Evolutionary conservation across 768 basidiomycete species (phyloP), one percentile per base, ranked within the genome.

Genomic region (Russula dissimulans): DNA sequence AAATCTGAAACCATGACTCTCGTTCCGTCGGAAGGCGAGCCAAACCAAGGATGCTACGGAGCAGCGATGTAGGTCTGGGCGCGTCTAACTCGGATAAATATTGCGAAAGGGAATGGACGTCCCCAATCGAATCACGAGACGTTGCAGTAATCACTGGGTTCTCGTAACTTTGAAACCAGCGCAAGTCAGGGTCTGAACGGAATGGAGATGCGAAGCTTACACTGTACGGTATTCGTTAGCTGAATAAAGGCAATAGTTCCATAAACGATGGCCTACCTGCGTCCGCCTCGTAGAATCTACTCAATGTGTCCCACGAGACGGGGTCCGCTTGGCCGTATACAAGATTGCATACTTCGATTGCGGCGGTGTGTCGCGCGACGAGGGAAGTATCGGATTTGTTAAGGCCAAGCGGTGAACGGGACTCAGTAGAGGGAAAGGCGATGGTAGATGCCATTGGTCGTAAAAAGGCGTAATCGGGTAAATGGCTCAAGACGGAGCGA

Each of bases 81-180:
- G 87, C 75, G 68, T 89, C 82, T 34, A 91, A 69, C 5, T 77
- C 72, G 58, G 82, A 81, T 43, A 87, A 72, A 39, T 81, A 81
- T 26, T 78, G 79, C 8, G 85, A 81, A 49, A 89, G 75, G 31
- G 76, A 70, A 66, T 87, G 81, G 18, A 91, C 84, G 66, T 90
- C 87, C 53, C 83, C 77, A 61, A 91, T 87, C 52, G 88, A 75
- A 44, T 80, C 77, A 53, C 86, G 82, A 41, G 88, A 87, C 6
- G 83, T 86, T 39, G 88, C 86, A 38, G 87, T 89, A 43, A 91
- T 69, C 63, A 87, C 70, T 3, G 89, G 89, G 67, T 91, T 91
- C 73, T 91, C 87, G 67, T 91, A 91, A 67, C 85, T 87, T 56
- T 22, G 18, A 18, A 42, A 38, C 31, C 39, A 59, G 44, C 34